Base-by-base conservation (phyloP, 2,329 filamentous ascomycete genomes). In the Gliomastix tumulicola region DNA sequence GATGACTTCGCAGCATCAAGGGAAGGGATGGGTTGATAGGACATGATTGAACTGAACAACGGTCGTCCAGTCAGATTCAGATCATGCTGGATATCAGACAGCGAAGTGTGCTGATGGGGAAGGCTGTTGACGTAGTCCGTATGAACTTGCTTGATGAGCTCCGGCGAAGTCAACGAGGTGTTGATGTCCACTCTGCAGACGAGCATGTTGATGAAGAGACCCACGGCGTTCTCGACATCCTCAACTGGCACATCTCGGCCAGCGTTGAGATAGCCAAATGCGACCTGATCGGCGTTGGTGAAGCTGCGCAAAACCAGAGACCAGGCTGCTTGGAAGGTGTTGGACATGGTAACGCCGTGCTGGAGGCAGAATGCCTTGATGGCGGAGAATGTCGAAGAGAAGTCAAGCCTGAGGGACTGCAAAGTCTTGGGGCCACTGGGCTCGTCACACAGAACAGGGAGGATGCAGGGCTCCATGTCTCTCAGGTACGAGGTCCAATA, bases 201-300 rank as follows among this genome's bases (percentile, higher is more conserved):
- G 5, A 76, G 59, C 64, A 74, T 73, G 41, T 72, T 74, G 43
- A 75, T 69, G 37, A 74, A 72, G 19, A 59, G 55, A 0, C 72
- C 71, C 13, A 69, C 60, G 4, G 68, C 62, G 5, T 67, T 53
- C 6, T 66, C 59, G 16, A 74, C 65, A 3, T 62, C 60, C 4
- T 56, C 51, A 3, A 75, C 54, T 3, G 68, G 63, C 6, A 65
- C 56, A 41, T 75, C 70, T 19, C 72, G 57, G 6, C 70, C 71
- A 1, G 68, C 68, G 4, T 70, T 48, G 0, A 73, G 61, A 37
- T 73, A 69, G 3, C 71, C 71, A 39, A 74, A 76, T 19, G 65
- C 66, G 1, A 74, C 59, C 35, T 72, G 66, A 5, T 58, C 57
- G 1, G 55, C 50, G 2, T 59, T 60, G 6, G 68, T 67, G 42